Conservation (phyloP, 179 eudicot genomes). For the Heliamphora pulchella region DNA sequence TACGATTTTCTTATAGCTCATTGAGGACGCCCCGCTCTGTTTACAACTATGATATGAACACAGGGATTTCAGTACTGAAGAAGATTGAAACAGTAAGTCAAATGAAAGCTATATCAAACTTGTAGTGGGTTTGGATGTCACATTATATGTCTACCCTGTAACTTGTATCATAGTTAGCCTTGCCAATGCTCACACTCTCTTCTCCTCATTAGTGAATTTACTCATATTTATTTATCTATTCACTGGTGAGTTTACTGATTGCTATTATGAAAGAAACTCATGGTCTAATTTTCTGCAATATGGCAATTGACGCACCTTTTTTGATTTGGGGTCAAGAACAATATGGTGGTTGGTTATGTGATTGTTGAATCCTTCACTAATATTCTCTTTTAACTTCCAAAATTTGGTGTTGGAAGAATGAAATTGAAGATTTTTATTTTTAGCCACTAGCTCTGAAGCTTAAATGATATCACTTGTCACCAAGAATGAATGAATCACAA, state of each 20-base stretch:
- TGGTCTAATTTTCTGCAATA: too few relatives aligned
- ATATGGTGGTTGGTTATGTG: too few relatives aligned
- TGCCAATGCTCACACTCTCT: background rate
- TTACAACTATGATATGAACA: conserved; percentile 81
- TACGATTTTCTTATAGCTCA: conserved; percentile 73
- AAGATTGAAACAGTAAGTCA: conserved; percentile 61
- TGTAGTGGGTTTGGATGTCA: conserved; percentile 1
- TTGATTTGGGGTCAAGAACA: too few relatives aligned
- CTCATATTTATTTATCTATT: background rate
- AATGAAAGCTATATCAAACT: background rate
- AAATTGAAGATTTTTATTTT: background rate
- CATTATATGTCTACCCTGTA: background rate
- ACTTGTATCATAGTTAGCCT: background rate
- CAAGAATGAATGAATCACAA: background rate
- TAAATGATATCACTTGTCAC: too few relatives aligned
- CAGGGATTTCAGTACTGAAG: conserved; percentile 70
- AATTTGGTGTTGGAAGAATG: background rate
- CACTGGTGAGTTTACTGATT: background rate
- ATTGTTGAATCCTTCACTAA: background rate
- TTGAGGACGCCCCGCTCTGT: conserved; percentile 80
- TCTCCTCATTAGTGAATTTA: background rate
- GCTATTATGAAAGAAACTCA: background rate
- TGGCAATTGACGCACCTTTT: too few relatives aligned
- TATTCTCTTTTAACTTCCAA: background rate
- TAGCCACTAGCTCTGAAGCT: background rate